Evolutionary conservation across 2,329 filamentous ascomycete species (phyloP).

Genomic region (Rutstroemia sp.): DNA sequence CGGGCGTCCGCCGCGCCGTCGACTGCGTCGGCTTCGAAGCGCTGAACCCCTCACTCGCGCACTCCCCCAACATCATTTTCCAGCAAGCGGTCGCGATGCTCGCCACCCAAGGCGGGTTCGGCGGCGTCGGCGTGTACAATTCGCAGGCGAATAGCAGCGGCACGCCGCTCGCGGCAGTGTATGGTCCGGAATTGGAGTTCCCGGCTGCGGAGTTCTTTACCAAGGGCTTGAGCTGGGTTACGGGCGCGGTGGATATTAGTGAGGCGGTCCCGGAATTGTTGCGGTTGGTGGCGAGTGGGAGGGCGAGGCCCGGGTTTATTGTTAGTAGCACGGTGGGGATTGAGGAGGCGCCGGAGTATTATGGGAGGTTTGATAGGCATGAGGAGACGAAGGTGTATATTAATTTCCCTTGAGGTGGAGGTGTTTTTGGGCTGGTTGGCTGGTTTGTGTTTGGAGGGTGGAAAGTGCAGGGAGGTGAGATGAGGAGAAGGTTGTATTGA

Average conservation of each 20-base stretch:
- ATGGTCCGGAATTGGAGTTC: too few species aligned
- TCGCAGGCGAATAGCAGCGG: too few species aligned
- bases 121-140: not conserved
- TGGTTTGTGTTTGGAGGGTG: too few species aligned
- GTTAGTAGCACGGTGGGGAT: slow-evolving; percentile 58
- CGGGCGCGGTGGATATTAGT: slow-evolving; percentile 60
- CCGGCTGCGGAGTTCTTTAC: slow-evolving; percentile 41
- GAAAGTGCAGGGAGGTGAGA: not conserved
- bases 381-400: slow-evolving; percentile 27
- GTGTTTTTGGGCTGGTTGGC: too few species aligned
- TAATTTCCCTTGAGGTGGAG: too few species aligned
- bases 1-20: slow-evolving; percentile 56
- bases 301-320: slow-evolving; percentile 59
- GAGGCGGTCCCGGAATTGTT: slow-evolving; percentile 58
- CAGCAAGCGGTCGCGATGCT: slow-evolving; percentile 27
- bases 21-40: slow-evolving; percentile 63
- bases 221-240: slow-evolving; percentile 60
- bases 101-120: slow-evolving; percentile 25
- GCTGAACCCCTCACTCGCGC: slow-evolving; percentile 43
- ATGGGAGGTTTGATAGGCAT: slow-evolving; percentile 59
- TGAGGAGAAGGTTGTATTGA: too few species aligned
- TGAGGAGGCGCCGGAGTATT: slow-evolving; percentile 52
- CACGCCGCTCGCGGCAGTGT: too few species aligned
- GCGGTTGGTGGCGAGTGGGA: slow-evolving; percentile 34
- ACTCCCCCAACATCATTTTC: slow-evolving; percentile 48